These are phyloP conservation scores for Paraleonurus japonicus DNA, from an alignment of 257 asterid genomes.

Conservation along the genomic window DNA sequence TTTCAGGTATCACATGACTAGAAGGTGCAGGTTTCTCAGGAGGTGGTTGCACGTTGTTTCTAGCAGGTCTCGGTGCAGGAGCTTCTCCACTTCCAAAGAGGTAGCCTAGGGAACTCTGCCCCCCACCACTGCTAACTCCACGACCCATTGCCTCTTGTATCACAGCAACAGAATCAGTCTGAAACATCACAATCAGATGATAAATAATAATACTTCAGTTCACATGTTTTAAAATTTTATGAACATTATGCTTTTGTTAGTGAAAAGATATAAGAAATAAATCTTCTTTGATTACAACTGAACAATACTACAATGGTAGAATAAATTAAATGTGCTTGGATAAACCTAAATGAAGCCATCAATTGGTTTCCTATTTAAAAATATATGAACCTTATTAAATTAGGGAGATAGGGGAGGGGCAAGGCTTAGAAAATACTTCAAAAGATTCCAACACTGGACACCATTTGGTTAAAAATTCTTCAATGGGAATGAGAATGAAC, in stretches of 20 bases:
- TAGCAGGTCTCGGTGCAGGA: conserved; percentile 49
- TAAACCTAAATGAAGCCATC: neutral
- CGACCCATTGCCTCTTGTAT: conserved; percentile 54
- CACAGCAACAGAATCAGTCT: neutral
- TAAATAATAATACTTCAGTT: neutral
- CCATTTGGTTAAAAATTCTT: too few species aligned
- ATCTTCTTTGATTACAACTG: neutral
- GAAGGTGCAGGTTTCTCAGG: conserved; percentile 43
- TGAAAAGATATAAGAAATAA: neutral
- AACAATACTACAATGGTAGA: neutral
- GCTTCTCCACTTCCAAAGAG: conserved; percentile 73
- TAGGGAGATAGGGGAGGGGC: neutral
- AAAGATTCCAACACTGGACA: neutral
- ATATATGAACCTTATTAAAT: neutral
- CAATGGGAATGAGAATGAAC: too few species aligned
- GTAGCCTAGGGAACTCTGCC: conserved; percentile 80
- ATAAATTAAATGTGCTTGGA: neutral
- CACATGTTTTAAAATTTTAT: neutral
- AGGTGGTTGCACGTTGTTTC: conserved; percentile 42
- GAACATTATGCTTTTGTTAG: neutral
- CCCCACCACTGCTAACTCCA: conserved; percentile 86
- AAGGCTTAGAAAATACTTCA: neutral
- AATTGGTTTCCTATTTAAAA: neutral
- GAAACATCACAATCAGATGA: neutral
- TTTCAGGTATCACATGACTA: conserved; percentile 40